Evolutionary conservation across 331 rosid species (phyloP).

Genomic region (Dryas integrifolia): DNA sequence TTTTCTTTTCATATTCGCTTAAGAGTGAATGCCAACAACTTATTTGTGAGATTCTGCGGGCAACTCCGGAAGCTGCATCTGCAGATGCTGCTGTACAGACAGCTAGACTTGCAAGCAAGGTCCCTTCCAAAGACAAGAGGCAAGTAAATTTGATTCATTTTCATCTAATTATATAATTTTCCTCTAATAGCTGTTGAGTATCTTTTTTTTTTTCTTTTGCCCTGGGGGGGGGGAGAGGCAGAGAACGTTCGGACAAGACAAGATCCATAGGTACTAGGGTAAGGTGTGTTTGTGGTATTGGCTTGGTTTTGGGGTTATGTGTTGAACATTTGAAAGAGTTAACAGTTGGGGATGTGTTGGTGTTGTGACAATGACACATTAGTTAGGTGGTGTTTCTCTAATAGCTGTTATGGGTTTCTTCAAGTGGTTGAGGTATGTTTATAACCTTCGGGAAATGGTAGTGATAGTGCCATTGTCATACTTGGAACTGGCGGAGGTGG

Average conservation of each 20-base stretch:
- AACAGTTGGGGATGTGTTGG: too few species aligned
- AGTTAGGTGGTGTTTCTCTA: not conserved
- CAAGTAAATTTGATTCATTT: constrained; percentile 41
- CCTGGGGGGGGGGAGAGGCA: not conserved
- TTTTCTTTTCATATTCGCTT: constrained; percentile 28
- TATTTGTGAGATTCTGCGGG: constrained; percentile 93
- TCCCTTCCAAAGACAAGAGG: constrained; percentile 87
- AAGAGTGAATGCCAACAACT: constrained; percentile 99
- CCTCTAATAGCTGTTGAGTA: constrained; percentile 5
- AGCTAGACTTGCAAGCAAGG: constrained; percentile 94
- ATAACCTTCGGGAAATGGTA: not conserved
- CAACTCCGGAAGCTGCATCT: constrained; percentile 99
- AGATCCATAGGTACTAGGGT: not conserved
- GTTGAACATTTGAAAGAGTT: not conserved
- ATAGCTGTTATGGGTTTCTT: not conserved
- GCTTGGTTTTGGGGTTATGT: not conserved
- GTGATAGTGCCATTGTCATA: not conserved
- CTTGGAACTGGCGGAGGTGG: not conserved
- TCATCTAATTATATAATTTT: constrained; percentile 24
- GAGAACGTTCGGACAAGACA: not conserved
- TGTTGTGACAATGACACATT: not conserved
- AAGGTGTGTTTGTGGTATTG: not conserved
- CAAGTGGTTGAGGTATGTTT: not conserved
- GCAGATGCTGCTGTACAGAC: constrained; percentile 99
- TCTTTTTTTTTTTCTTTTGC: constrained; percentile 13